Percentiles rank a stretch among this genome's conserved stretches.
Evolutionary conservation across 1,139 yeast species (phyloP).

Genomic region (Blastobotrys persicus): DNA sequence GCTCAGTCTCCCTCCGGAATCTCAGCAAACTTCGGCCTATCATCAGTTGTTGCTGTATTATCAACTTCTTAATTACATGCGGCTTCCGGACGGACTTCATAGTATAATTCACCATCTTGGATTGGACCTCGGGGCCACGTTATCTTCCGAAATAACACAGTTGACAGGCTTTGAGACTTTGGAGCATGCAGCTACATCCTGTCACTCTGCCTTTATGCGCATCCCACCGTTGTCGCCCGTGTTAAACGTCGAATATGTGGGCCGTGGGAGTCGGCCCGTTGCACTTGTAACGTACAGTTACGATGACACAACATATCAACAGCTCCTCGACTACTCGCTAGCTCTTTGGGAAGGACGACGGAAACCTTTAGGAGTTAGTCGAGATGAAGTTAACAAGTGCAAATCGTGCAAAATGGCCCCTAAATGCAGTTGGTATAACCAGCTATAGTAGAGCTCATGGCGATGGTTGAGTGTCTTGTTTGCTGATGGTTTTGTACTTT

Average conservation of each 20-base stretch:
- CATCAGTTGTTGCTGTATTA: conserved; percentile 37
- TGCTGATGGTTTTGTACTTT: no score
- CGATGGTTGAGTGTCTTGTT: no score
- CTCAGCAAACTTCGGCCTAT: conserved; percentile 34
- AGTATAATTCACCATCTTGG: not conserved
- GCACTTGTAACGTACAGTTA: conserved; percentile 24
- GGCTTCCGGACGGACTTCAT: not conserved
- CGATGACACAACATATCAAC: conserved; percentile 21
- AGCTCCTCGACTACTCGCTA: conserved; percentile 27
- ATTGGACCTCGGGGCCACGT: conserved; percentile 5
- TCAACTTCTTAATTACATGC: conserved; percentile 24
- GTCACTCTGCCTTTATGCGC: not conserved
- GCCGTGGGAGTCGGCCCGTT: conserved; percentile 19
- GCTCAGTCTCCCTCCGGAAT: conserved; percentile 21
- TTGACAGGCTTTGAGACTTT: not conserved
- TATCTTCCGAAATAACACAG: conserved; percentile 8
- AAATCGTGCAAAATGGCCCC: conserved; percentile 22
- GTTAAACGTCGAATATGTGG: conserved; percentile 24
- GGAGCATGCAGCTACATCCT: not conserved
- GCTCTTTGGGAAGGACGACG: conserved; percentile 32
- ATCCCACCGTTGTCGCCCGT: conserved; percentile 13
- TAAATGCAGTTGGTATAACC: conserved; percentile 25
- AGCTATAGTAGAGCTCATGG: no score
- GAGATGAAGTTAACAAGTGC: conserved; percentile 26
- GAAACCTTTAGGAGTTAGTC: conserved; percentile 30